These are phyloP conservation scores for Capsicum rhomboideum DNA, from an alignment of 257 asterid genomes.

Conservation along the genomic window DNA sequence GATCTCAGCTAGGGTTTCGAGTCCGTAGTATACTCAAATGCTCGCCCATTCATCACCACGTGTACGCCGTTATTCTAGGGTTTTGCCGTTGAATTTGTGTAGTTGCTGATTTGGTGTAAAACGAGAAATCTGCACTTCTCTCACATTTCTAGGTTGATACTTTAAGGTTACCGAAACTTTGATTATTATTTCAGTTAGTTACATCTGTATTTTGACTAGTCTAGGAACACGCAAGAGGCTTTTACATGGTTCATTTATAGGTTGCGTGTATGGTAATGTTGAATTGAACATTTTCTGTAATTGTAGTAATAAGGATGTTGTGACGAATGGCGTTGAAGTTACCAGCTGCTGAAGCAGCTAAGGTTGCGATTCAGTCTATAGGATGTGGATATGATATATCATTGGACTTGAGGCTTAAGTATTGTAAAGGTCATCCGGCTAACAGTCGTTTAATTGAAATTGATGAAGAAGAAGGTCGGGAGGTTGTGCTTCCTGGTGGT, in stretches of 20 bases:
- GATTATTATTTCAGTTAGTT: neutral
- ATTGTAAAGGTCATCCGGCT: slow-evolving; percentile 62
- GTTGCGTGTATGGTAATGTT: neutral
- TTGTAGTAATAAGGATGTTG: slow-evolving; percentile 8
- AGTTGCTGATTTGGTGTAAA: neutral
- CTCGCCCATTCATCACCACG: slow-evolving; percentile 1
- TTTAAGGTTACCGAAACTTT: slow-evolving; percentile 5
- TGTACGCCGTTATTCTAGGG: slow-evolving; percentile 16
- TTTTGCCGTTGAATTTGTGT: slow-evolving; percentile 17
- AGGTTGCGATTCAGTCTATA: slow-evolving; percentile 79
- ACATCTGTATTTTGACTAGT: neutral
- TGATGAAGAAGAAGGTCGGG: slow-evolving; percentile 67
- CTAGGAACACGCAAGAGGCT: neutral
- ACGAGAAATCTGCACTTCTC: neutral
- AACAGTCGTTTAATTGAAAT: slow-evolving; percentile 58
- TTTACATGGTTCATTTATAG: slow-evolving; percentile 20
- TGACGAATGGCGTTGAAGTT: slow-evolving; percentile 76
- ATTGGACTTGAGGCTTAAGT: slow-evolving; percentile 79
- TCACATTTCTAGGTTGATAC: slow-evolving; percentile 12
- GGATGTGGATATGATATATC: slow-evolving; percentile 91
- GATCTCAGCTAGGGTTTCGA: slow-evolving; percentile 25
- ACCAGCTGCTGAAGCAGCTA: slow-evolving; percentile 79
- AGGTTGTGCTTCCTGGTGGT: slow-evolving; percentile 88
- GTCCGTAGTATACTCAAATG: neutral
- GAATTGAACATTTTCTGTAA: neutral